Conservation (phyloP, 129 eudicot species). For the Centaurea solstitialis region DNA sequence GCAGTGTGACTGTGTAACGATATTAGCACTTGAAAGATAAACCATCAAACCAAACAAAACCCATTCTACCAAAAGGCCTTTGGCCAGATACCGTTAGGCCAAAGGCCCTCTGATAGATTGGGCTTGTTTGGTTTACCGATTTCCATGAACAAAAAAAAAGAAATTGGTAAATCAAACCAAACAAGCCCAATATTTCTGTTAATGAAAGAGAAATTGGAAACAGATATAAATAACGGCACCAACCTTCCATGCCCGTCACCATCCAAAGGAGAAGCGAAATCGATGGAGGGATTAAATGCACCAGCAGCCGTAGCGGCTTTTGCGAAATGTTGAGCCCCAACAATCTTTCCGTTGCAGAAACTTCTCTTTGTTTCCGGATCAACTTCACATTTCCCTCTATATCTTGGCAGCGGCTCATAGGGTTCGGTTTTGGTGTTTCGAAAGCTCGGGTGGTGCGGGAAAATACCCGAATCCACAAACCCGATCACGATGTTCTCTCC, state of each 20-base stretch:
- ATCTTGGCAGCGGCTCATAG: constrained; percentile 83
- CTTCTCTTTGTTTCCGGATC: constrained; percentile 69
- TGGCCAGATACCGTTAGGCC: no score
- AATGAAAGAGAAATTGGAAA: neutral
- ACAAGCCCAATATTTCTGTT: no score
- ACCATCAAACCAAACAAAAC: neutral
- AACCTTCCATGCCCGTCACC: constrained; percentile 99
- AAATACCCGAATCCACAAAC: constrained; percentile 94
- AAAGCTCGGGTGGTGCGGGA: constrained; percentile 93
- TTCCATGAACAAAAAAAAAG: neutral
- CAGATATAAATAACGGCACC: neutral
- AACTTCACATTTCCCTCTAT: constrained; percentile 95
- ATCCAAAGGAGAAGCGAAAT: constrained; percentile 98
- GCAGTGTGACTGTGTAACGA: constrained; percentile 81
- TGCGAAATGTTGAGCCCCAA: constrained; percentile 99
- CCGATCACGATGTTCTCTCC: constrained; percentile 99
- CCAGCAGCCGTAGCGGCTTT: constrained; percentile 96
- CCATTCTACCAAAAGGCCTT: no score
- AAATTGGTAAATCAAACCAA: neutral
- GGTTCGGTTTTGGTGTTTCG: constrained; percentile 57
- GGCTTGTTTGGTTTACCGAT: no score
- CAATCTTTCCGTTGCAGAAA: constrained; percentile 91
- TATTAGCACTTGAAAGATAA: neutral
- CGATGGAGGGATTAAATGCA: constrained; percentile 72
- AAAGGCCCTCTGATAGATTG: no score